Evolutionary conservation across 2,329 filamentous ascomycete species (phyloP), one percentile per base, ranked within the genome.

Genomic region (Salinomyces thailandicus): DNA sequence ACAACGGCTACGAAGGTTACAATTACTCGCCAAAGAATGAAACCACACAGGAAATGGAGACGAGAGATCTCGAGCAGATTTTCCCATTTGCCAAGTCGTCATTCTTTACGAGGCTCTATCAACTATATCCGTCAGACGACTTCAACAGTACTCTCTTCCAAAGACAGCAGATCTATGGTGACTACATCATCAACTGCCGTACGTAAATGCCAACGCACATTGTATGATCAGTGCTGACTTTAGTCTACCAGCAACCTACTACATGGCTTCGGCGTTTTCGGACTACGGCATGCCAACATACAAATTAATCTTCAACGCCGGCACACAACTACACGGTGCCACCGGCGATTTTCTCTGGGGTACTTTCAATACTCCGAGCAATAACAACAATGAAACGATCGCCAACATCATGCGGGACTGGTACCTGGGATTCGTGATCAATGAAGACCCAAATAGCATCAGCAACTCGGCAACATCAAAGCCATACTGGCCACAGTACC

Each of bases 41-140:
- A 24, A 57, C 44, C 1, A 54, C 49, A n/a, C 37, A 45, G 20
- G 42, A 43, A 7, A 46, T 51, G 24, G 49, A 53, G 34, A 53
- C 43, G 2, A 35, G 22, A 6, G 59, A 61, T 33, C 39, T 59
- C 1, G 35, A 45, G 31, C 40, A 36, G 5, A 43, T 59, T 42
- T 65, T 44, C 49, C 61, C 40, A 42, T 60, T 26, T 44, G 57
- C 45, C 43, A 58, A 39, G 42, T 53, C 22, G 33, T 54, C 59
- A 9, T 50, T 51, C 38, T 65, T 64, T 50, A 53, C 49, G 18
- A 55, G 62, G 13, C 57, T 65, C 15, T 62, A 62, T 38, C n/a
- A n/a, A n/a, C n/a, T n/a, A n/a, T n/a, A n/a, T n/a, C n/a, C n/a
- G n/a, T n/a, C n/a, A n/a, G n/a, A n/a, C n/a, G n/a, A n/a, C n/a